Base-by-base conservation (phyloP, 2,329 filamentous ascomycete genomes). In the Fusarium brachygibbosum region DNA sequence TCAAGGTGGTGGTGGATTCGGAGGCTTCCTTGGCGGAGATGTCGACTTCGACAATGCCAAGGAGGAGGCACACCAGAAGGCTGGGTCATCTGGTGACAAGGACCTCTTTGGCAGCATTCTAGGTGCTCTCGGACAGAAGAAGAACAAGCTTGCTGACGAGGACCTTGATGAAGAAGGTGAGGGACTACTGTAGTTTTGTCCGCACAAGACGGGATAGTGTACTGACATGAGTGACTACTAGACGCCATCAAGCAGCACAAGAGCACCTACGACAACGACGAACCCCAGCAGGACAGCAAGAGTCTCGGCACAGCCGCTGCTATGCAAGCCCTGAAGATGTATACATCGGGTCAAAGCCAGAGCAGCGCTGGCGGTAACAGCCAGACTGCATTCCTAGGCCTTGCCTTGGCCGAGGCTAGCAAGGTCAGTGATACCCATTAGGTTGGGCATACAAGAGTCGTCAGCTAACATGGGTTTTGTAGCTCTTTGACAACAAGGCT, bases 321-420 rank as follows among this genome's bases (percentile, higher is more conserved):
- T 19, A 89, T 94, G 87, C 90, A 94, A 79, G 92, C 92, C 1
- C 79, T 94, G 70, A 94, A 94, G 83, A 87, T 91, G 84, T 97
- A 97, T 80, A 88, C 86, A 37, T 84, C 86, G 48, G 86, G 88
- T 23, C 79, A 81, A 59, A 80, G 82, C 14, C 51, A 66, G 79
- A 82, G 69, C 69, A 81, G 67, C 37, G 46, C 46, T 10, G 62
- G 61, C 72, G 81, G 80, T 83, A 85, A 75, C 52, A 88, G 88
- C 71, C 90, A 97, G 85, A 93, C 91, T 78, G 87, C 91, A 66
- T 93, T 97, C 76, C 87, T 97, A 67, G 92, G 91, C 6, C 84
- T 97, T 78, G 94, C 94, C 42, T 94, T 98, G 93, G 89, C 87
- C 11, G 91, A 98, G 83, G 94, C 93, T 34, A 90, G 90, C 75